Conservation (phyloP, 768 basidiomycete species). For the Macrolepiota fuliginosa region DNA sequence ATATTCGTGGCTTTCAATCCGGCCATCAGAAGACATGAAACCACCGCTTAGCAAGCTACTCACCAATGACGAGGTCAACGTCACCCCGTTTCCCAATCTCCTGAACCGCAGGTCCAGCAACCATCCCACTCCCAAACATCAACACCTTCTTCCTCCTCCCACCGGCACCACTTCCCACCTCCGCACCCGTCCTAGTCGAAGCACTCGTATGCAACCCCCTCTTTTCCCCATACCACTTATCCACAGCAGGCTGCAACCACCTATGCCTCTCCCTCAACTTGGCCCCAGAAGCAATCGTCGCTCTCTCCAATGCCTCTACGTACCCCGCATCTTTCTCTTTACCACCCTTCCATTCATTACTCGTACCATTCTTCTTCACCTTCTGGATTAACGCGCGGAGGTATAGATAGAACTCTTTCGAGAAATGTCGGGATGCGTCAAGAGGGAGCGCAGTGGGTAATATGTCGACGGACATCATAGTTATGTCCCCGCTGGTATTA, state of each 20-base stretch:
- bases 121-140: slow-evolving; percentile 93
- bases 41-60: slow-evolving; percentile 24
- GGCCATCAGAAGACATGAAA: slow-evolving; percentile 11
- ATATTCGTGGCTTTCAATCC: slow-evolving; percentile 67
- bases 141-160: slow-evolving; percentile 60
- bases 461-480: slow-evolving; percentile 91
- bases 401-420: slow-evolving; percentile 63
- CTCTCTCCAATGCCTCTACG: slow-evolving; percentile 54
- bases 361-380: slow-evolving; percentile 9
- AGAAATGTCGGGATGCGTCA: slow-evolving; percentile 82
- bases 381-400: slow-evolving; percentile 51
- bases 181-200: neutral
- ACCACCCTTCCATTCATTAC: neutral
- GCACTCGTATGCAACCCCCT: neutral
- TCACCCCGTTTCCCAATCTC: slow-evolving; percentile 63
- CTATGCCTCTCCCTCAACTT: slow-evolving; percentile 47
- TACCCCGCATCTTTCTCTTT: slow-evolving; percentile 18
- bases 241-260: slow-evolving; percentile 58
- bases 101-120: slow-evolving; percentile 84
- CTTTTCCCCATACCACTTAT: slow-evolving; percentile 30
- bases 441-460: slow-evolving; percentile 81
- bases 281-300: slow-evolving; percentile 68
- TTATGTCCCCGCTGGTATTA: slow-evolving; percentile 50
- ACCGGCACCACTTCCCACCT: neutral
- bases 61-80: slow-evolving; percentile 75